These are phyloP conservation scores for Eimeria sp. DNA, from an alignment of 169 alveolate genomes.

Conservation along the genomic window DNA sequence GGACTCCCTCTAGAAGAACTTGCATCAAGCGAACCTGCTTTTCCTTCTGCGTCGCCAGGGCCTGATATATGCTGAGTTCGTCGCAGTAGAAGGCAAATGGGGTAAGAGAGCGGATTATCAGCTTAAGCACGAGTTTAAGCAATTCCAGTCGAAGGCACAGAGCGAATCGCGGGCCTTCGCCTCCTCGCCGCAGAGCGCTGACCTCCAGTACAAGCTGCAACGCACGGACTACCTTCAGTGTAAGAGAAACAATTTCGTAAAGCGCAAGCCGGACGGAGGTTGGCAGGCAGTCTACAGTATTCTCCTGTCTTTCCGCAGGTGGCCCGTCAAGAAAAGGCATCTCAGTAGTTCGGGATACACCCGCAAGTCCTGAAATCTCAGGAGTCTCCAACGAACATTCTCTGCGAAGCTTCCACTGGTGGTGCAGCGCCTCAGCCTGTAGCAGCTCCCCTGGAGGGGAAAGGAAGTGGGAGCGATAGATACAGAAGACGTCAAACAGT, in stretches of 20 bases:
- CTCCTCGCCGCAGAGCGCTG: constrained; percentile 44
- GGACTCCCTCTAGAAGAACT: background rate
- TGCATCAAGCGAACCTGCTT: constrained; percentile 29
- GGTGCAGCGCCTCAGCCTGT: constrained; percentile 75
- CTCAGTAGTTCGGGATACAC: background rate
- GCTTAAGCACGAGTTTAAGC: constrained; percentile 61
- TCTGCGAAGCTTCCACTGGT: constrained; percentile 60
- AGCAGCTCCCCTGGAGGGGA: constrained; percentile 57
- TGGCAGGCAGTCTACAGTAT: background rate
- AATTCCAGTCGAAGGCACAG: constrained; percentile 64
- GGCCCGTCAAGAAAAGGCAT: background rate
- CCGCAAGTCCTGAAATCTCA: background rate
- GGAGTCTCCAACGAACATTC: background rate
- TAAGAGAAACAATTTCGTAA: constrained; percentile 21
- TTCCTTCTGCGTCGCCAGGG: constrained; percentile 42
- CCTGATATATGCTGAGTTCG: constrained; percentile 67
- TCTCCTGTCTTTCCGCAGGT: background rate
- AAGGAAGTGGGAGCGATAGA: constrained; percentile 69
- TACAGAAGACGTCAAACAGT: constrained; percentile 68
- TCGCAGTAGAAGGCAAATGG: constrained; percentile 74
- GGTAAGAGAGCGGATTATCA: constrained; percentile 36
- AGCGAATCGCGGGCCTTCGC: constrained; percentile 55
- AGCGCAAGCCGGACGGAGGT: constrained; percentile 53
- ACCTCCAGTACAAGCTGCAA: constrained; percentile 71
- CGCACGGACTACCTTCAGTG: constrained; percentile 46